Percentiles rank a stretch among this genome's conserved stretches.
These are phyloP conservation scores for Arthrobotrys entomopaga DNA, from an alignment of 2,329 filamentous ascomycete genomes.

Conservation along the genomic window DNA sequence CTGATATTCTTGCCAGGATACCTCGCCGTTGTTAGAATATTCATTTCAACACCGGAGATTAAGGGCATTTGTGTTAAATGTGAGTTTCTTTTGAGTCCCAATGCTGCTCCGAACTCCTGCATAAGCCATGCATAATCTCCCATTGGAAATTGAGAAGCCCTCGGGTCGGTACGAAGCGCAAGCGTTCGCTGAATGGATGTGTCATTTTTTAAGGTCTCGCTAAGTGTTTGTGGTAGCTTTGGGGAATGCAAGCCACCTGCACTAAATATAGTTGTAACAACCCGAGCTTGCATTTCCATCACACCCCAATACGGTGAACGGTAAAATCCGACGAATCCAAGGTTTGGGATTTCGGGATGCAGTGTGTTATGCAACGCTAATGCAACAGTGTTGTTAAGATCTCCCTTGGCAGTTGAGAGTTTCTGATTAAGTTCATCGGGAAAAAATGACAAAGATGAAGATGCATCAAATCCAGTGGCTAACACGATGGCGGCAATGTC, in stretches of 20 bases:
- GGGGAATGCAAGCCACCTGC: constrained; percentile 58
- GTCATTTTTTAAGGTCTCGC: constrained; percentile 64
- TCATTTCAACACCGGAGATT: constrained; percentile 65
- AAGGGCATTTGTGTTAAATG: constrained; percentile 61
- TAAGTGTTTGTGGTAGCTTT: constrained; percentile 60
- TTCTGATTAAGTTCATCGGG: constrained; percentile 67
- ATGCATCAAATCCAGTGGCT: constrained; percentile 78
- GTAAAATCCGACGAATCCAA: constrained; percentile 86
- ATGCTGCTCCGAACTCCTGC: constrained; percentile 73
- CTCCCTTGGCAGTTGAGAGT: constrained; percentile 69
- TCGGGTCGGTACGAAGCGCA: constrained; percentile 65
- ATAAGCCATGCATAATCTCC: constrained; percentile 81
- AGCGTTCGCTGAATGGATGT: constrained; percentile 65
- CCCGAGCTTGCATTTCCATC: constrained; percentile 84
- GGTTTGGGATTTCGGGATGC: constrained; percentile 69
- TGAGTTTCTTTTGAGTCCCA: constrained; percentile 66
- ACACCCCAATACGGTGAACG: constrained; percentile 86
- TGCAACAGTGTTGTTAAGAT: constrained; percentile 69
- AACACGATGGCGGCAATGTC: constrained; percentile 75
- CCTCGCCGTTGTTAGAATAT: constrained; percentile 69
- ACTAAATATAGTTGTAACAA: constrained; percentile 72
- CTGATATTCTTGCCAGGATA: constrained; percentile 64
- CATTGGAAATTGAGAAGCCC: constrained; percentile 79
- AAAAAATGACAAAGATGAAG: constrained; percentile 73
- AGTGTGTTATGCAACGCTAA: constrained; percentile 75